These are phyloP conservation scores for Cornus florida DNA, from an alignment of 148 eudicot species.

Conservation along the genomic window DNA sequence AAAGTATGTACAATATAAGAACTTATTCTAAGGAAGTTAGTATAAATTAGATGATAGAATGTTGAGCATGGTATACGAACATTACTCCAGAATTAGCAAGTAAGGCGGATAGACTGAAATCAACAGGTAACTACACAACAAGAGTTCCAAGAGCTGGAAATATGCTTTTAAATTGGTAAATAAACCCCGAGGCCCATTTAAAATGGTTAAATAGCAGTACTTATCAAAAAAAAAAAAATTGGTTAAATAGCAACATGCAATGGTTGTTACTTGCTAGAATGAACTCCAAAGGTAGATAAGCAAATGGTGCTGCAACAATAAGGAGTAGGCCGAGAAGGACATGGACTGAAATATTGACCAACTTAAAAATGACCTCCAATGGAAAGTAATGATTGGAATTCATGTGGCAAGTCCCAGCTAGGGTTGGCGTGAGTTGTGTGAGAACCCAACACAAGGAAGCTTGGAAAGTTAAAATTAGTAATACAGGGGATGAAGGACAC, in stretches of 20 bases:
- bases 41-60: too few species aligned
- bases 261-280: not conserved
- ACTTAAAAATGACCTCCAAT: not conserved
- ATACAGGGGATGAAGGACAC: not conserved
- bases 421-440: not conserved
- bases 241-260: not conserved
- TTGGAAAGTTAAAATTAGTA: not conserved
- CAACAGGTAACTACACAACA: too few species aligned
- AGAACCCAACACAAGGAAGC: not conserved
- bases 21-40: not conserved
- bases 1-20: not conserved
- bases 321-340: not conserved
- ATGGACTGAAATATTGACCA: not conserved
- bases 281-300: not conserved
- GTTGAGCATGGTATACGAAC: not conserved
- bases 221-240: too few species aligned
- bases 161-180: not conserved
- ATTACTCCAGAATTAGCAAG: not conserved
- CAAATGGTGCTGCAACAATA: not conserved
- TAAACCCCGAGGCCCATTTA: not conserved
- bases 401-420: not conserved
- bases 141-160: not conserved
- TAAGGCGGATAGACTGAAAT: not conserved
- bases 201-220: not conserved
- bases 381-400: not conserved